Conservation (phyloP, 495 filamentous ascomycete species). For the Annulohypoxylon stygium region DNA sequence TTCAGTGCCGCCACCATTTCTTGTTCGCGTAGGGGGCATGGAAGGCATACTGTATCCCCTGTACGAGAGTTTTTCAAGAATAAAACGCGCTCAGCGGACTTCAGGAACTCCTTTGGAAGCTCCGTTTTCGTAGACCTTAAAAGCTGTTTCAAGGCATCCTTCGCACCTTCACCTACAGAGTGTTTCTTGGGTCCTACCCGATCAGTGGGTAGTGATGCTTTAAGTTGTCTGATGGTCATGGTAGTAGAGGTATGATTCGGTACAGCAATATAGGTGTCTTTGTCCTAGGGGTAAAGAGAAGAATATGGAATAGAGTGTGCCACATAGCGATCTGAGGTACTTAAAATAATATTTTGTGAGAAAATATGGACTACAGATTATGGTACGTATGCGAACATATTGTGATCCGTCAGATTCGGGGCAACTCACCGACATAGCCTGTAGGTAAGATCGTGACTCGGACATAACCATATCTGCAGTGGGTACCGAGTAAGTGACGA, state of each 20-base stretch:
- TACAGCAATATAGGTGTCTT: constrained; percentile 17
- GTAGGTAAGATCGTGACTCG: constrained; percentile 37
- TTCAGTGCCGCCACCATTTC: constrained; percentile 77
- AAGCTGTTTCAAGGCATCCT: constrained; percentile 48
- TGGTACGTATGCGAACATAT: constrained; percentile 37
- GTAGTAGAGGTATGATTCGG: constrained; percentile 6
- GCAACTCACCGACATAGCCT: constrained; percentile 34
- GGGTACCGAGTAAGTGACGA: constrained; percentile 20
- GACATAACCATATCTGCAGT: constrained; percentile 14
- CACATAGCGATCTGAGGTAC: constrained; percentile 25
- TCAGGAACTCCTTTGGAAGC: constrained; percentile 52
- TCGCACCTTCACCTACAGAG: constrained; percentile 48
- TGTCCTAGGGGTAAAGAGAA: constrained; percentile 20
- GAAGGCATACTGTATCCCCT: constrained; percentile 60
- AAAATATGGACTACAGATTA: constrained; percentile 22
- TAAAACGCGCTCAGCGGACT: constrained; percentile 43
- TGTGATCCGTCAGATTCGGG: constrained; percentile 40
- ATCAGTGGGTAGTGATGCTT: constrained; percentile 11
- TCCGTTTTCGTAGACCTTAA: constrained; percentile 41
- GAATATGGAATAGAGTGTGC: constrained; percentile 23
- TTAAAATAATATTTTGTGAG: constrained; percentile 31
- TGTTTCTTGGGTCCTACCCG: constrained; percentile 15
- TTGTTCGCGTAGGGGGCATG: constrained; percentile 78
- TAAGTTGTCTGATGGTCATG: constrained; percentile 40
- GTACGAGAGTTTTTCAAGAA: constrained; percentile 50